Evolutionary conservation across 2,329 filamentous ascomycete species (phyloP).

Genomic region (Trichoderma brevicompactum): DNA sequence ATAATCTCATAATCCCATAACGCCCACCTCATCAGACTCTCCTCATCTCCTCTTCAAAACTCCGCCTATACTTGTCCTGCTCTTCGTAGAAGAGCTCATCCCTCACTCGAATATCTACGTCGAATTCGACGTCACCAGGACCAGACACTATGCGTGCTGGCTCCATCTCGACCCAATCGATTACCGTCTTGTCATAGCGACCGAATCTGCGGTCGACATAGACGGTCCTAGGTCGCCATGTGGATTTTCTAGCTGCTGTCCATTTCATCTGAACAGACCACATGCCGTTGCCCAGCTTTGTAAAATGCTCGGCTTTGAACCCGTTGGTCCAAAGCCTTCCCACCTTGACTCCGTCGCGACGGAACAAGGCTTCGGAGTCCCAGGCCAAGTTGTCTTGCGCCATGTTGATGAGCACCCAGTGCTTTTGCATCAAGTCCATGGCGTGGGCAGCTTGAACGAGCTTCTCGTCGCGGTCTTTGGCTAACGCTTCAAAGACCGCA

Average conservation of each 20-base stretch:
- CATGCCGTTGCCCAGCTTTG: neutral
- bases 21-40: neutral
- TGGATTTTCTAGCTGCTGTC: neutral
- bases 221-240: neutral
- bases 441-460: neutral
- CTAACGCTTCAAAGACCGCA: neutral
- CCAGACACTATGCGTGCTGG: neutral
- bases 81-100: neutral
- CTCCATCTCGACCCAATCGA: neutral
- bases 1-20: neutral
- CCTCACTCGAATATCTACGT: neutral
- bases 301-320: neutral
- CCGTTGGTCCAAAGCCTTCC: neutral
- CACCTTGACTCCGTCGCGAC: neutral
- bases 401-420: conserved; percentile 3
- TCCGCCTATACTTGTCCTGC: neutral
- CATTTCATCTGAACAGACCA: conserved; percentile 11
- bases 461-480: neutral
- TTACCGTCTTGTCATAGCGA: neutral
- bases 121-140: neutral
- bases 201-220: neutral
- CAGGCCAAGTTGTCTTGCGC: neutral
- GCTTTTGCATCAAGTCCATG: conserved; percentile 9
- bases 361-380: neutral
- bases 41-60: neutral